Evolutionary conservation across 202 grass and related monocot species (phyloP).

Genomic region (Tripidium arundinaceum): DNA sequence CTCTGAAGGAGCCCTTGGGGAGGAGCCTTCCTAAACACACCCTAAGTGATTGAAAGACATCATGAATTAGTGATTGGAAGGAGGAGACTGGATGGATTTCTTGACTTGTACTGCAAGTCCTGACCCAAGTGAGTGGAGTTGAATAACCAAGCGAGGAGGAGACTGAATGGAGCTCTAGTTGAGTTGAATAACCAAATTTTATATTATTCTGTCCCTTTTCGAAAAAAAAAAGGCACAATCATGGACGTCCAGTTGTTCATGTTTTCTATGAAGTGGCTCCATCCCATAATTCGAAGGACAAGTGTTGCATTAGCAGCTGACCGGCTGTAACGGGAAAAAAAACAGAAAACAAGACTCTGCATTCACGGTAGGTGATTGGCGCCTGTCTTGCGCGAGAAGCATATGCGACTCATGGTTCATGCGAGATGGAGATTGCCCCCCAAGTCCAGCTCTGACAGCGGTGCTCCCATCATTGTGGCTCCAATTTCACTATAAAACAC

Average conservation of each 20-base stretch:
- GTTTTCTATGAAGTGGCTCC: not conserved
- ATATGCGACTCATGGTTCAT: not conserved
- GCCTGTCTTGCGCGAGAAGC: not conserved
- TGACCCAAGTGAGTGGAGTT: not conserved
- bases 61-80: too few relatives aligned
- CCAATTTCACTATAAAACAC: too few relatives aligned
- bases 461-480: not conserved
- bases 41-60: too few relatives aligned
- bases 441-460: too few relatives aligned
- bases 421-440: not conserved
- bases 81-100: not conserved
- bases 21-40: too few relatives aligned
- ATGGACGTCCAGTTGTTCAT: too few relatives aligned
- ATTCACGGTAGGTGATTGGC: not conserved
- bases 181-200: not conserved
- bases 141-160: not conserved
- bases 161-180: not conserved
- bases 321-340: not conserved
- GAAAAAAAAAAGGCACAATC: not conserved
- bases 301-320: not conserved
- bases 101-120: slow-evolving; percentile 5
- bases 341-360: not conserved
- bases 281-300: not conserved
- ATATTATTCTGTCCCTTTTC: not conserved
- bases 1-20: too few relatives aligned